Conservation (phyloP, 2,329 filamentous ascomycete species). For the Triangularia setosa region DNA sequence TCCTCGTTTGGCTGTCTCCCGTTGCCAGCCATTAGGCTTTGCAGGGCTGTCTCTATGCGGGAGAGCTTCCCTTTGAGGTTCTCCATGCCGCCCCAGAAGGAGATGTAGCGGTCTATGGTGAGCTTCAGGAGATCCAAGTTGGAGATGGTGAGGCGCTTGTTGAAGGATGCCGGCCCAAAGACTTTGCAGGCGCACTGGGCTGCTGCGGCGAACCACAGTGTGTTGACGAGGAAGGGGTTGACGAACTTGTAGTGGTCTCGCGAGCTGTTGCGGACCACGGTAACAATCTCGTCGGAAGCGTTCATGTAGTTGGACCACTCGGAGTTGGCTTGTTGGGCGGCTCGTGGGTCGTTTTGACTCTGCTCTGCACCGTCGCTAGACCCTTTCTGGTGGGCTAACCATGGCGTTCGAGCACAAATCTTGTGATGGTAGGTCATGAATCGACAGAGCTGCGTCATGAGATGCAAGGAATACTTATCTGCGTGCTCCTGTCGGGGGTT, state of each 20-base stretch:
- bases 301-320: constrained; percentile 29
- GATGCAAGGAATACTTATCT: constrained; percentile 31
- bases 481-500: constrained; percentile 28
- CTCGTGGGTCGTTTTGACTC: not conserved
- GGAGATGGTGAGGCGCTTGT: constrained; percentile 11
- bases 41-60: constrained; percentile 15
- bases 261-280: constrained; percentile 27
- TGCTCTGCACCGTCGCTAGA: not conserved
- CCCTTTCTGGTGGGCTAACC: constrained; percentile 5
- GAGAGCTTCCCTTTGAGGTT: constrained; percentile 15
- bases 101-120: constrained; percentile 17
- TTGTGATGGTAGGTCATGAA: constrained; percentile 34
- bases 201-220: constrained; percentile 32
- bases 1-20: not conserved
- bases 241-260: constrained; percentile 30
- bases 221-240: constrained; percentile 33
- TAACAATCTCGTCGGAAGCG: constrained; percentile 30
- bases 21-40: constrained; percentile 11
- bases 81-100: constrained; percentile 21
- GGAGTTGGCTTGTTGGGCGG: constrained; percentile 12
- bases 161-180: constrained; percentile 14
- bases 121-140: constrained; percentile 17
- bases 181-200: constrained; percentile 25
- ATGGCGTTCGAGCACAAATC: constrained; percentile 25
- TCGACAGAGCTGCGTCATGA: constrained; percentile 33